Percentiles rank a stretch among this genome's conserved stretches.
phyloP scores from a whole-genome alignment of 2,329 filamentous ascomycete species.

The Polytolypa hystricis region DNA sequence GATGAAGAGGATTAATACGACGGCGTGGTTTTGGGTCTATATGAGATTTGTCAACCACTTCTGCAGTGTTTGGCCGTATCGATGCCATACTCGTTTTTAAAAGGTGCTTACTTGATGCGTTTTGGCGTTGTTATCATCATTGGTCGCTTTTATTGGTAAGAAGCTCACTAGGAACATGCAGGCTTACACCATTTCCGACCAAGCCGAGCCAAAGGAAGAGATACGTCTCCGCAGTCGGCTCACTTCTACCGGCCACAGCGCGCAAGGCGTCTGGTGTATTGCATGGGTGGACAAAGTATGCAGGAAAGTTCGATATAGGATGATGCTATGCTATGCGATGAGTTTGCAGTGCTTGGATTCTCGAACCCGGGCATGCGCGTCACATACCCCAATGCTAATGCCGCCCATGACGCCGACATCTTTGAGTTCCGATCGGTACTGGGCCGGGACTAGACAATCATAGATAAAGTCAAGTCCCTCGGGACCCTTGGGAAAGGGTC shows the following conservation, averaged over 20 bases:
- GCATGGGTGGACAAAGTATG: slow-evolving; percentile 90
- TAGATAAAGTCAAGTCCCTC: slow-evolving; percentile 59
- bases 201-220: slow-evolving; percentile 83
- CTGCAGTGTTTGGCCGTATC: no score
- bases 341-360: slow-evolving; percentile 15
- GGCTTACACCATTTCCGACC: slow-evolving; percentile 66
- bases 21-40: neutral
- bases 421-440: slow-evolving; percentile 52
- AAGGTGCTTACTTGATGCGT: no score
- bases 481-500: slow-evolving; percentile 44
- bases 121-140: no score
- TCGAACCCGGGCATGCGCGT: slow-evolving; percentile 8
- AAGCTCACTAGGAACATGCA: slow-evolving; percentile 64
- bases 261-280: slow-evolving; percentile 72
- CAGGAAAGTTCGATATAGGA: slow-evolving; percentile 64
- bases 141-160: no score
- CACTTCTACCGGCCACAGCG: slow-evolving; percentile 39
- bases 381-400: slow-evolving; percentile 65
- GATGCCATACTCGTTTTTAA: no score
- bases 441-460: slow-evolving; percentile 55
- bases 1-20: slow-evolving; percentile 55
- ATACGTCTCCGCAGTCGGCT: slow-evolving; percentile 51
- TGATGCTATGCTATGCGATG: slow-evolving; percentile 68
- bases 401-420: slow-evolving; percentile 55
- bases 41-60: neutral